Evolutionary conservation across 1,284 basidiomycete genomes (phyloP).

Genomic region (Ustilago vetiveriae): DNA sequence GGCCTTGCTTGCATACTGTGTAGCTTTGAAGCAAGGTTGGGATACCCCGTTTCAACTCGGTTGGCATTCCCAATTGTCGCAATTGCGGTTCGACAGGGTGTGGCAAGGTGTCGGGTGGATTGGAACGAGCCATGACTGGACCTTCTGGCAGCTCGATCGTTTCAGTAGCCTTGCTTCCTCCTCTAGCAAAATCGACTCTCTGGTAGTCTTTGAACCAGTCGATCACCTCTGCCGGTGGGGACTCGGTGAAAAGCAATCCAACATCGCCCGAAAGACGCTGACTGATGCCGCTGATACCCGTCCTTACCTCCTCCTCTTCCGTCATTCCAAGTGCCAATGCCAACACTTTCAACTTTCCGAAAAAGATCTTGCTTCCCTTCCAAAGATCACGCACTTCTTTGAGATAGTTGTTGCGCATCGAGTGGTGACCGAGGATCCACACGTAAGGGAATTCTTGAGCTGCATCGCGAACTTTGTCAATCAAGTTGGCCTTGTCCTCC

Average conservation of each 20-base stretch:
- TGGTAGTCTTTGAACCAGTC: slow-evolving; percentile 94
- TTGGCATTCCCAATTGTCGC: slow-evolving; percentile 86
- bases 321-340: slow-evolving; percentile 92
- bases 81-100: slow-evolving; percentile 97
- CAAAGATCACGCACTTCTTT: slow-evolving; percentile 92
- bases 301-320: slow-evolving; percentile 83
- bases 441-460: slow-evolving; percentile 83
- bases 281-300: slow-evolving; percentile 82
- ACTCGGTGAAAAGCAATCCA: slow-evolving; percentile 90
- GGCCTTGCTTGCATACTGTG: slow-evolving; percentile 84
- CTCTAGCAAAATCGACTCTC: slow-evolving; percentile 89
- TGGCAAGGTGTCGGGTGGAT: slow-evolving; percentile 77
- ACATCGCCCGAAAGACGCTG: slow-evolving; percentile 92
- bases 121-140: slow-evolving; percentile 54
- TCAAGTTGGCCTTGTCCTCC: slow-evolving; percentile 81
- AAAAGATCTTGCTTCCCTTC: slow-evolving; percentile 85
- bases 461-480: slow-evolving; percentile 77
- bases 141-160: slow-evolving; percentile 79
- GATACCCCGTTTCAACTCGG: slow-evolving; percentile 84
- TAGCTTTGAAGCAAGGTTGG: slow-evolving; percentile 81
- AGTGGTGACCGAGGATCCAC: slow-evolving; percentile 92
- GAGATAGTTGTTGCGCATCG: slow-evolving; percentile 92
- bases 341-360: slow-evolving; percentile 91
- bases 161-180: slow-evolving; percentile 81
- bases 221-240: slow-evolving; percentile 83